A percentile compares a stretch with the other conserved stretches of the same genome.
phyloP scores from a whole-genome alignment of 345 rosid genomes.

The Aquilaria malaccensis region DNA sequence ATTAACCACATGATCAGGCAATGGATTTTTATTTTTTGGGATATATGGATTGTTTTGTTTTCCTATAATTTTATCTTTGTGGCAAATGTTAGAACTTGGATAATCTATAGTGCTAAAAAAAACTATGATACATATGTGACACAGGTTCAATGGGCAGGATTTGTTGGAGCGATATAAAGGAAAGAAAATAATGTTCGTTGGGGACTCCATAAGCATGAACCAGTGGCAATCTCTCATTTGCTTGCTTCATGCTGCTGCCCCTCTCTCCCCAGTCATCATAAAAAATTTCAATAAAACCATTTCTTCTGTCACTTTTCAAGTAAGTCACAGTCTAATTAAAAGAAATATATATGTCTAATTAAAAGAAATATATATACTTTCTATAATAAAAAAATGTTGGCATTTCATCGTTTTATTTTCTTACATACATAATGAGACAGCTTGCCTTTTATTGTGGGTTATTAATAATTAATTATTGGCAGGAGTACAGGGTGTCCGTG shows the following conservation, averaged over 20 bases:
- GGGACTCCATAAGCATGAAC: slow-evolving; percentile 60
- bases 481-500: slow-evolving; percentile 49
- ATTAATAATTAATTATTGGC: slow-evolving; percentile 3
- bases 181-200: slow-evolving; percentile 53
- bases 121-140: background rate
- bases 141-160: slow-evolving; percentile 46
- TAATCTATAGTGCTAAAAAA: no score
- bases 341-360: no score
- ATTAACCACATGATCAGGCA: no score
- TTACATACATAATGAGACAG: no score
- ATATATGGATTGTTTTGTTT: no score
- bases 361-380: no score
- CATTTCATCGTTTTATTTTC: no score
- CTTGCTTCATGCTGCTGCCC: slow-evolving; percentile 48
- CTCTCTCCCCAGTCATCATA: slow-evolving; percentile 22
- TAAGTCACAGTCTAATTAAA: background rate
- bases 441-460: no score
- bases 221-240: slow-evolving; percentile 54
- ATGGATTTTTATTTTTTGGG: no score
- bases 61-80: no score
- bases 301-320: slow-evolving; percentile 36
- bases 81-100: no score
- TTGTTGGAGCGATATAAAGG: slow-evolving; percentile 33
- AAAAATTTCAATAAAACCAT: slow-evolving; percentile 7
- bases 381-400: no score